These are phyloP conservation scores for Diacronema lutheri DNA, from an alignment of 78 protist species.

Conservation along the genomic window DNA sequence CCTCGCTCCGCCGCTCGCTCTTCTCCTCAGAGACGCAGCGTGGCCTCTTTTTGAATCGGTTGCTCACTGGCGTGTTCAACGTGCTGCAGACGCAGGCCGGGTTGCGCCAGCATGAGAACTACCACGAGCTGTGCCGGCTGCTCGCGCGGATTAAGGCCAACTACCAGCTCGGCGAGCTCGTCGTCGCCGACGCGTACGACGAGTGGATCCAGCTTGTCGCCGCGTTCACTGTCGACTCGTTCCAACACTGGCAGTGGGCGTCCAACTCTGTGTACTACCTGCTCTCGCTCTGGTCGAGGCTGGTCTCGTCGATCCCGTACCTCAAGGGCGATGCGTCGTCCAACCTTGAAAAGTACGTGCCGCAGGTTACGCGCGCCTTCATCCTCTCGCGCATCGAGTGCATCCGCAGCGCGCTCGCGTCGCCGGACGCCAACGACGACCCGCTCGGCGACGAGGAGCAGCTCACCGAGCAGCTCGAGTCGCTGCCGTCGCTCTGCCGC, in stretches of 20 bases:
- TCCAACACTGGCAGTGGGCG: conserved; percentile 38
- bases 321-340: conserved; percentile 14
- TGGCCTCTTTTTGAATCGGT: neutral
- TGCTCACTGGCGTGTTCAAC: neutral
- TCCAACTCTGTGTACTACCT: conserved; percentile 44
- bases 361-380: conserved; percentile 30
- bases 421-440: neutral
- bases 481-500: conserved; percentile 31
- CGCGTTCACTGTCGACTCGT: conserved; percentile 21
- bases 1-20: conserved; percentile 40
- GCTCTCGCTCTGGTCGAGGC: conserved; percentile 41
- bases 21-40: conserved; percentile 33
- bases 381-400: conserved; percentile 25
- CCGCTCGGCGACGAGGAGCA: conserved; percentile 25
- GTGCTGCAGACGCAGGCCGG: conserved; percentile 23
- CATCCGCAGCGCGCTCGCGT: neutral
- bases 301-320: conserved; percentile 42
- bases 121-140: conserved; percentile 45
- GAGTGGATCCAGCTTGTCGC: conserved; percentile 12
- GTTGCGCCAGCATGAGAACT: conserved; percentile 21
- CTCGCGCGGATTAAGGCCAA: conserved; percentile 31
- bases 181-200: neutral
- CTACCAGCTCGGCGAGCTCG: conserved; percentile 22
- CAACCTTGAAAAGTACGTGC: conserved; percentile 18
- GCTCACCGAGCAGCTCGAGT: conserved; percentile 26